Evolutionary conservation across 1,284 basidiomycete species (phyloP), one percentile per base, ranked within the genome.

Genomic region (Ustilago trichophora): DNA sequence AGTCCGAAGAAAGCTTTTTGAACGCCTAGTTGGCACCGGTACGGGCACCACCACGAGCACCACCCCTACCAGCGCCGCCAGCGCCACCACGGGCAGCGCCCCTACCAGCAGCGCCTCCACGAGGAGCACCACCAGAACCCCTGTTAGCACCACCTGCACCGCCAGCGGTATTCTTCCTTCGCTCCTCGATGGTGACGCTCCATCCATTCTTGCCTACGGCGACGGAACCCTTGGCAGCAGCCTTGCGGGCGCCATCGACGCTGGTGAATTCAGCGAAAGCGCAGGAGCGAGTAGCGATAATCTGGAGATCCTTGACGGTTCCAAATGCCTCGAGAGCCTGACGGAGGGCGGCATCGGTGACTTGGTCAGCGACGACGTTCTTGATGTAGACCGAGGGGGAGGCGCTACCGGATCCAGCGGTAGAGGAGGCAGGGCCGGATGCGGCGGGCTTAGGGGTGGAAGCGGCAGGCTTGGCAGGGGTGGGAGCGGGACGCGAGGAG

Each of bases 241-340:
- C 95, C 54, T 89, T 88, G 71, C 88, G 87, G 13, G 95, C 95
- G 22, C 87, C 84, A 4, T 96, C 93, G 62, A 93, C 83, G 8
- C 84, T 85, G 31, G 82, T 83, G 83, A 95, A 98, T 82, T 98
- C 94, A 76, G 94, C 86, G 86, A 98, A 98, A 1, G 94, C 95
- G 80, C 93, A 97, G 0, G 91, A 92, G 83, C 93, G 95, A 80
- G 78, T 80, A 66, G 90, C 89, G 44, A 96, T 89, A 73, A 97
- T 89, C 82, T 97, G 93, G 42, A 93, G 83, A 44, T 93, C 91
- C 82, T 91, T 91, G 78, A 96, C 86, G 4, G 89, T 86, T 6
- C 94, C 94, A 82, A 97, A 97, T 29, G 84, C 76, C 6, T 85
- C 84, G 24, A 97, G 87, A 10, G 85, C 84, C 21, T 83, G 83